Percentiles rank a stretch among this genome's conserved stretches.
Conservation (phyloP, 805 yeast genomes). For the Ogataea paraovalis region DNA sequence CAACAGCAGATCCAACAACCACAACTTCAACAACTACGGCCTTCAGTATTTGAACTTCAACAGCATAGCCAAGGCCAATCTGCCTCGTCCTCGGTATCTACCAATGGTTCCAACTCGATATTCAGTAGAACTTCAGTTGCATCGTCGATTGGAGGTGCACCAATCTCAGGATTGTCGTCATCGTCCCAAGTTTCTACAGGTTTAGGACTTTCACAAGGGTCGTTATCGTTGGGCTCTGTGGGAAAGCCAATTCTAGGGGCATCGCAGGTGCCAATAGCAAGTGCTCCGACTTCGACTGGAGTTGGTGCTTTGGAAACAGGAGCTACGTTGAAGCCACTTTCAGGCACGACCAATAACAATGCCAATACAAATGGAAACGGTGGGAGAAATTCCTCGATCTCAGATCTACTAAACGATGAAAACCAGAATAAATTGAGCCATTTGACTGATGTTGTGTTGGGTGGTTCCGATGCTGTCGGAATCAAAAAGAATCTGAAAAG, state of each 20-base stretch:
- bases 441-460: not conserved
- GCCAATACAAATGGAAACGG: not conserved
- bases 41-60: conserved; percentile 17
- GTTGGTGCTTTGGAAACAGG: too few species aligned
- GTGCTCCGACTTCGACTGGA: too few species aligned
- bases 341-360: not conserved
- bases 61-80: conserved; percentile 7
- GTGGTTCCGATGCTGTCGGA: not conserved
- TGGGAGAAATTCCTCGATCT: conserved; percentile 30
- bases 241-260: too few species aligned
- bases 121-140: conserved; percentile 23
- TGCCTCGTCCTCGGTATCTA: conserved; percentile 20
- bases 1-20: conserved; percentile 3
- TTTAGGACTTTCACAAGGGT: not conserved
- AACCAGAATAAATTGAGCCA: conserved; percentile 7
- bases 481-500: not conserved
- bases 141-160: conserved; percentile 14
- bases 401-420: conserved; percentile 23
- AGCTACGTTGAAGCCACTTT: not conserved
- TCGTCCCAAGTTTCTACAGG: not conserved
- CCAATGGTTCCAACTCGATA: conserved; percentile 22
- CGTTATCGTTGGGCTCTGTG: too few species aligned
- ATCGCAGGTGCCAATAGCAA: too few species aligned
- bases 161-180: not conserved
- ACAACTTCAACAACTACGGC: conserved; percentile 10